Conservation (phyloP, 2,329 filamentous ascomycete genomes). For the Apiospora saccharicola region DNA sequence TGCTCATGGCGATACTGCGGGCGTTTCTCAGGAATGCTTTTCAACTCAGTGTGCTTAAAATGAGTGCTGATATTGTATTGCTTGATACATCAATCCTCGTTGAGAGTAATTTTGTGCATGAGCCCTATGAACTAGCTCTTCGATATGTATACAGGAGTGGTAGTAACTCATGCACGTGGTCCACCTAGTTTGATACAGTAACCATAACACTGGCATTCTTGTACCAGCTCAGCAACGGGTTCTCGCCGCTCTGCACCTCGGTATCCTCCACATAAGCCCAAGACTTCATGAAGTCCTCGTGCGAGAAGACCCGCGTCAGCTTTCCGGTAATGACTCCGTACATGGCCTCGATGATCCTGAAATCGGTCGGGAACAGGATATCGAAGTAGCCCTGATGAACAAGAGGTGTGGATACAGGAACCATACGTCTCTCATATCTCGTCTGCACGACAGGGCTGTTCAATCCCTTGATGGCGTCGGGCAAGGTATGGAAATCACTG, state of each 20-base stretch:
- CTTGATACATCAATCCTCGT: neutral
- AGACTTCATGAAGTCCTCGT: constrained; percentile 88
- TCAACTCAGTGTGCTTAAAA: neutral
- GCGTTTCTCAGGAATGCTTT: neutral
- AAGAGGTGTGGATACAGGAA: constrained; percentile 88
- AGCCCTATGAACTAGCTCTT: neutral
- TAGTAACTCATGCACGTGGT: neutral
- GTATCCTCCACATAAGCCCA: constrained; percentile 95
- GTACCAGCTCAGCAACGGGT: constrained; percentile 91
- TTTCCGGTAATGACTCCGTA: constrained; percentile 95
- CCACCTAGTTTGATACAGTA: constrained; percentile 64
- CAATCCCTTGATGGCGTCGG: constrained; percentile 81
- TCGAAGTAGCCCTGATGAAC: constrained; percentile 99
- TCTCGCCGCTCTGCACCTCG: constrained; percentile 87
- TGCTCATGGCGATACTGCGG: neutral
- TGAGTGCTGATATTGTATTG: neutral
- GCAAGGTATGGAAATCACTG: constrained; percentile 88
- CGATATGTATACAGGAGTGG: neutral
- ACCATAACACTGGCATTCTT: constrained; percentile 93
- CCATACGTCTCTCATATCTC: constrained; percentile 83
- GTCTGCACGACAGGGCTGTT: constrained; percentile 98
- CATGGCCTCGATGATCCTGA: constrained; percentile 86
- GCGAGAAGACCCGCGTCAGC: constrained; percentile 82
- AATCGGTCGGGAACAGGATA: constrained; percentile 97
- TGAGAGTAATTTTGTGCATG: neutral